Percentiles rank a stretch among this genome's conserved stretches.
Conservation (phyloP, 768 basidiomycete genomes). For the Gymnopilus dilepis region DNA sequence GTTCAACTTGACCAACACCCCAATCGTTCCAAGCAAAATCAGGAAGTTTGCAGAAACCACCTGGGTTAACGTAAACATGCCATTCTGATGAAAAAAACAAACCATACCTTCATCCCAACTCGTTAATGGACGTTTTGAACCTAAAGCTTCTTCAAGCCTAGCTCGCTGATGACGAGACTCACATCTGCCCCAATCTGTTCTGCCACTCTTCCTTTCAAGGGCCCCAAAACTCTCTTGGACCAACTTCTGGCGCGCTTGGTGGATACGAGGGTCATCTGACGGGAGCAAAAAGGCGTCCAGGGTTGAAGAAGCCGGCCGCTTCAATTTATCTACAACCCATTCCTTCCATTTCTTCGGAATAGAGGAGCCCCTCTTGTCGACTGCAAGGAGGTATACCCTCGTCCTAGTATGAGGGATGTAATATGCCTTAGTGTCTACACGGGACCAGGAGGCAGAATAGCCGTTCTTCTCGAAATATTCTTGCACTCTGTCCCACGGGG, state of each 20-base stretch:
- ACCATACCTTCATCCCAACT: conserved; percentile 87
- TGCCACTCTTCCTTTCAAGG: conserved; percentile 69
- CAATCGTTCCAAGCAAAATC: conserved; percentile 96
- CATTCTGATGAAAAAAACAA: neutral
- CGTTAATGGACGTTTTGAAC: conserved; percentile 84
- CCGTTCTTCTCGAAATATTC: conserved; percentile 74
- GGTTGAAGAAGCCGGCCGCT: conserved; percentile 86
- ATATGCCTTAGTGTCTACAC: conserved; percentile 86
- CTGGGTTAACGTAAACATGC: conserved; percentile 38
- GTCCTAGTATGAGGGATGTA: conserved; percentile 96
- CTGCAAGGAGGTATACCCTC: conserved; percentile 85
- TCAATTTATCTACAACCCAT: conserved; percentile 61
- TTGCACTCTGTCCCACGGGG: conserved; percentile 84
- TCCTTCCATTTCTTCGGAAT: conserved; percentile 76
- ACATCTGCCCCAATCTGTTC: conserved; percentile 91
- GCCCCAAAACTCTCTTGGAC: conserved; percentile 70
- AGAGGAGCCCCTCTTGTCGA: conserved; percentile 63
- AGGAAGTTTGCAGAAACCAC: conserved; percentile 82
- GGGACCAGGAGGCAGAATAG: conserved; percentile 73
- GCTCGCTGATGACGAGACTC: conserved; percentile 91
- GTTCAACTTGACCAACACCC: conserved; percentile 90
- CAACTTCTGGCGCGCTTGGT: conserved; percentile 85
- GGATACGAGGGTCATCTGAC: conserved; percentile 90
- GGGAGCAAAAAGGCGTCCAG: conserved; percentile 92
- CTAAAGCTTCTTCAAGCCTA: conserved; percentile 81